A percentile compares a stretch with the other conserved stretches of the same genome.
Conservation (phyloP, 108 stramenopile genomes). For the Pelagomonas calceolata region DNA sequence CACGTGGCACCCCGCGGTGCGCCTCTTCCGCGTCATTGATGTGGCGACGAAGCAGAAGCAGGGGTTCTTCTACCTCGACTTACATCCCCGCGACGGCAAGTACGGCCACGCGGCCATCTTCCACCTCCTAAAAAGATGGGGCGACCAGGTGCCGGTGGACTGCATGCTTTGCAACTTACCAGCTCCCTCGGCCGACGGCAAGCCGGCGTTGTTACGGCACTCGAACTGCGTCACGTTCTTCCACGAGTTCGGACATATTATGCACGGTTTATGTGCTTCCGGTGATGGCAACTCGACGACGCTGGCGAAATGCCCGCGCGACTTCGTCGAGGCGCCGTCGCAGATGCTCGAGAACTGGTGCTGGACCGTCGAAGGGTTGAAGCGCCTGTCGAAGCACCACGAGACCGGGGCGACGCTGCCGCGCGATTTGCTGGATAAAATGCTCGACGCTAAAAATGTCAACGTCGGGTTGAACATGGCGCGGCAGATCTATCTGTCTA, state of each 20-base stretch:
- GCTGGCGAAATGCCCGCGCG: slow-evolving; percentile 31
- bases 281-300: slow-evolving; percentile 29
- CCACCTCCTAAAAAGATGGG: slow-evolving; percentile 28
- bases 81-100: slow-evolving; percentile 14
- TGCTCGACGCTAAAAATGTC: slow-evolving; percentile 36
- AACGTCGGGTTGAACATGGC: slow-evolving; percentile 21
- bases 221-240: slow-evolving; percentile 33
- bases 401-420: slow-evolving; percentile 28
- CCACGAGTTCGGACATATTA: slow-evolving; percentile 32
- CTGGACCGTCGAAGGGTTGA: slow-evolving; percentile 27
- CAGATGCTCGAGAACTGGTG: slow-evolving; percentile 41
- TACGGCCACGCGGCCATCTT: slow-evolving; percentile 42
- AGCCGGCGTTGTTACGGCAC: slow-evolving; percentile 27
- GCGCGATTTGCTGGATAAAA: slow-evolving; percentile 19
- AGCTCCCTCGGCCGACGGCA: slow-evolving; percentile 21
- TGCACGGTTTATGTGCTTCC: slow-evolving; percentile 31
- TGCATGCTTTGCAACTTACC: slow-evolving; percentile 45
- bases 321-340: slow-evolving; percentile 40
- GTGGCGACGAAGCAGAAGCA: slow-evolving; percentile 15
- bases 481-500: slow-evolving; percentile 33
- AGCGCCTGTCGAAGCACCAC: slow-evolving; percentile 32
- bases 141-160: slow-evolving; percentile 29
- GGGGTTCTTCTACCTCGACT: slow-evolving; percentile 26
- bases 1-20: slow-evolving; percentile 37
- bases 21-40: slow-evolving; percentile 32